Evolutionary conservation across 31 red algal species (phyloP), one percentile per base, ranked within the genome.

Genomic region (Porphyra umbilicalis): DNA sequence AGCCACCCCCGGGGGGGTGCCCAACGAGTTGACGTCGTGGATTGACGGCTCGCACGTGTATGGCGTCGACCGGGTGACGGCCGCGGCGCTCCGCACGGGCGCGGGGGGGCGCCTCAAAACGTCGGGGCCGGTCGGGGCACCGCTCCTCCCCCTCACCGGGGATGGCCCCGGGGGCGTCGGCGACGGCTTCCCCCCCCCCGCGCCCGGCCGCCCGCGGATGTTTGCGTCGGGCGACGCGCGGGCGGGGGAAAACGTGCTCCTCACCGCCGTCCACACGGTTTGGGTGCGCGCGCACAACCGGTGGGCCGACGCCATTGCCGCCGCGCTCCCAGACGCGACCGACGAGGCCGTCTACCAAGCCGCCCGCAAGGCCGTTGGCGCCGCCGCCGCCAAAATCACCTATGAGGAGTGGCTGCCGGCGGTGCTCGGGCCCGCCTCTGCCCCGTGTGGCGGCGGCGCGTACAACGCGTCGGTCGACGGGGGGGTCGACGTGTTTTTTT

Each of bases 231-330:
- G 91, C 36, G 87, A 94, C 37, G 39, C 32, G 38, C 91, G 91
- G n/a, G 80, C 79, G 75, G 88, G 88, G 75, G 91, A 94, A 68
- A 82, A 88, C 40, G 78, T 86, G 13, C 77, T 86, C 34, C 75
- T 94, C 57, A 79, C 80, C 29, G 44, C 75, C 6, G 10, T 94
- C 38, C 87, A 89, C 87, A 86, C 87, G 1, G 9, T 94, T 0
- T 94, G 83, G 36, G 31, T 94, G 34, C 79, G 91, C 14, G 86
- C 88, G 32, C 91, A 94, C 75, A 94, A 94, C 81, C 34, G 39
- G 80, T 57, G 85, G 46, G 76, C 76, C 67, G 80, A 79, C 33
- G 37, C 76, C 25, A 38, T 94, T 36, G 40, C 81, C 38, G 25
- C n/a, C 6, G 40, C 33, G 18, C 71, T 87, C 35, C 36, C 75